A percentile compares a stretch with the other conserved stretches of the same genome.
These are phyloP conservation scores for Tricholomella constricta DNA, from an alignment of 768 basidiomycete genomes.

Conservation along the genomic window DNA sequence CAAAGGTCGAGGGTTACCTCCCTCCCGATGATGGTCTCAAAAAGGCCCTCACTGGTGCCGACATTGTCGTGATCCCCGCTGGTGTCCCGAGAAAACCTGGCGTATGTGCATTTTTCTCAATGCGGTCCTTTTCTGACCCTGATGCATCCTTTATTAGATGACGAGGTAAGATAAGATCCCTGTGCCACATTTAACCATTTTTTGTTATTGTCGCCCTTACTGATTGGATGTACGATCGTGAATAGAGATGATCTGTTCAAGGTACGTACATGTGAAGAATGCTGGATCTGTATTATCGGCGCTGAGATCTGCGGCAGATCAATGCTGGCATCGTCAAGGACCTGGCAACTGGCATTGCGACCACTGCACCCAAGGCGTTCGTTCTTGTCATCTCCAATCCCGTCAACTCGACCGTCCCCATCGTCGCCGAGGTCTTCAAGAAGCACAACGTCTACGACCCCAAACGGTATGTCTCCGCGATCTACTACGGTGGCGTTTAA, in stretches of 20 bases:
- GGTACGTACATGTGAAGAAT: slow-evolving; percentile 41
- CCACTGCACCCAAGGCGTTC: slow-evolving; percentile 82
- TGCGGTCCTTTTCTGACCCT: slow-evolving; percentile 7
- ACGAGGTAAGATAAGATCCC: slow-evolving; percentile 42
- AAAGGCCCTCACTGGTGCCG: slow-evolving; percentile 81
- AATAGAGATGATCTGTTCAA: slow-evolving; percentile 95
- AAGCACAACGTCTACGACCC: slow-evolving; percentile 89
- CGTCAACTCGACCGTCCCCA: slow-evolving; percentile 98
- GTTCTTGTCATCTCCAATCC: slow-evolving; percentile 98
- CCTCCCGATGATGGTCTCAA: slow-evolving; percentile 80
- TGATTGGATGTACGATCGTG: slow-evolving; percentile 11
- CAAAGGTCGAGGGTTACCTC: slow-evolving; percentile 82
- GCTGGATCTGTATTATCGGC: not conserved
- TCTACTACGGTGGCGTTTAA: too few relatives aligned
- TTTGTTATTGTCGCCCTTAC: slow-evolving; percentile 9
- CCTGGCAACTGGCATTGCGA: slow-evolving; percentile 89
- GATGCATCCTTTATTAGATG: slow-evolving; percentile 41
- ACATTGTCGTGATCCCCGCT: slow-evolving; percentile 93
- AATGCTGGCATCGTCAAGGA: slow-evolving; percentile 97
- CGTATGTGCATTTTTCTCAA: slow-evolving; percentile 45
- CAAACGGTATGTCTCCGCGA: slow-evolving; percentile 61
- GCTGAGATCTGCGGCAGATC: slow-evolving; percentile 53
- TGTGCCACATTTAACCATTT: not conserved
- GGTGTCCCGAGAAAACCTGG: slow-evolving; percentile 96
- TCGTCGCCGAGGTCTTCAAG: slow-evolving; percentile 95